Base-by-base conservation (phyloP, 805 yeast species). In the Hyphopichia homilentoma region DNA sequence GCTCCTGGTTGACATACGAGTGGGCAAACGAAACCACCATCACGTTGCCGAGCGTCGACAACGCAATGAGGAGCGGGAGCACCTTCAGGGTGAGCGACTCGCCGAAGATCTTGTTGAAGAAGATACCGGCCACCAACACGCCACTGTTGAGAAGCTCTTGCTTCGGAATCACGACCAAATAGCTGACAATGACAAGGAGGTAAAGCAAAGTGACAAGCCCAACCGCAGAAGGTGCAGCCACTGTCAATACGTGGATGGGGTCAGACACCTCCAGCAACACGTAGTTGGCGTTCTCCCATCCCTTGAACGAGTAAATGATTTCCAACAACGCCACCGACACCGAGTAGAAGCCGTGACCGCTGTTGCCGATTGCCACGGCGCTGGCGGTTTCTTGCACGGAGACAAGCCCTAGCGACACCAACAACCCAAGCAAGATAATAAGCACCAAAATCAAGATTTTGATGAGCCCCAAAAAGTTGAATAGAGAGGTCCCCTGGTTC, bases 231-330 rank as follows among this genome's bases (percentile, higher is more conserved):
- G 84, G 79, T 1, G 84, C 84, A 1, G 82, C 79, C 3, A 73
- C 57, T n/a, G 72, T 68, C 33, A 78, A 61, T 0, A 81, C 78
- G 20, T 68, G 64, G 26, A 67, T 65, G 0, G 85, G 85, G 41
- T 77, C 65, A 12, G 64, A 61, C 26, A 79, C 68, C 43, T 79
- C 84, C 38, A 71, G 69, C 32, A 79, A 54, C 1, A 79, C 85
- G 41, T 76, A 72, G 47, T 79, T 79, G 26, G 79, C 80, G 42
- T 79, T 79, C 41, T 79, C 84, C 84, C 84, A 79, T 4, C 85
- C 85, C 38, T 78, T 73, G 53, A 77, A 79, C 1, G 84, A 76
- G 46, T 77, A 79, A 9, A 79, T 73, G 16, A 79, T 70, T 30
- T 80, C 74, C 22, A 79, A 49, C 21, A 79, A 47, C 1, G 80